Evolutionary conservation across 805 yeast genomes (phyloP).

Genomic region (Tetrapisispora phaffii): DNA sequence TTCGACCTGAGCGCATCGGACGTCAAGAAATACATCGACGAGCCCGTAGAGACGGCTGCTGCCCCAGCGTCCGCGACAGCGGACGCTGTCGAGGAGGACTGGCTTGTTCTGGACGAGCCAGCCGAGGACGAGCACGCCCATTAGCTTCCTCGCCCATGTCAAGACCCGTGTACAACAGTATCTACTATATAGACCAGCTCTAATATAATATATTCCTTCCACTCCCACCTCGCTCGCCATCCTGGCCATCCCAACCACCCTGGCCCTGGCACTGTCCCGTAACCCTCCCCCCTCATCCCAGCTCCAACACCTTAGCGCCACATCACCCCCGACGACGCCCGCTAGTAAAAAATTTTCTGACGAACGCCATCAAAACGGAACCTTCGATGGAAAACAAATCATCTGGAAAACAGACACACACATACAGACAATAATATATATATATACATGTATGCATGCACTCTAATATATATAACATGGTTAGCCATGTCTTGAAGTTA

Average conservation of each 20-base stretch:
- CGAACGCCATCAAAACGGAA: too few relatives aligned
- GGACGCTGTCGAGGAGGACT: slow-evolving; percentile 42
- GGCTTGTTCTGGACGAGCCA: slow-evolving; percentile 64
- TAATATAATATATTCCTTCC: neutral
- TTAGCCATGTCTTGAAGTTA: too few relatives aligned
- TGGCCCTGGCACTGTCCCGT: too few relatives aligned
- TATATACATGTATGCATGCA: too few relatives aligned
- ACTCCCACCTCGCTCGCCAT: neutral
- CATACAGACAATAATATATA: too few relatives aligned
- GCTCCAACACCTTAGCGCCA: too few relatives aligned
- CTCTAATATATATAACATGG: too few relatives aligned
- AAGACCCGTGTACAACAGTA: neutral
- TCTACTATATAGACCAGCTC: neutral
- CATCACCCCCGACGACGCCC: too few relatives aligned
- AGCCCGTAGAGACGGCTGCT: slow-evolving; percentile 56
- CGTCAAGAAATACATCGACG: slow-evolving; percentile 55
- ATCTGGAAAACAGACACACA: too few relatives aligned
- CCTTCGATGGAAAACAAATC: too few relatives aligned
- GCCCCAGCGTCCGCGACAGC: slow-evolving; percentile 30
- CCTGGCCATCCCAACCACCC: neutral
- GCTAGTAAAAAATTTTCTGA: too few relatives aligned
- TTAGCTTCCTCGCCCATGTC: neutral
- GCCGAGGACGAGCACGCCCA: slow-evolving; percentile 3
- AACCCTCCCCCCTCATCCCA: too few relatives aligned
- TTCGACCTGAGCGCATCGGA: slow-evolving; percentile 60